Evolutionary conservation across 805 yeast genomes (phyloP).

Genomic region (Candida caryicola): DNA sequence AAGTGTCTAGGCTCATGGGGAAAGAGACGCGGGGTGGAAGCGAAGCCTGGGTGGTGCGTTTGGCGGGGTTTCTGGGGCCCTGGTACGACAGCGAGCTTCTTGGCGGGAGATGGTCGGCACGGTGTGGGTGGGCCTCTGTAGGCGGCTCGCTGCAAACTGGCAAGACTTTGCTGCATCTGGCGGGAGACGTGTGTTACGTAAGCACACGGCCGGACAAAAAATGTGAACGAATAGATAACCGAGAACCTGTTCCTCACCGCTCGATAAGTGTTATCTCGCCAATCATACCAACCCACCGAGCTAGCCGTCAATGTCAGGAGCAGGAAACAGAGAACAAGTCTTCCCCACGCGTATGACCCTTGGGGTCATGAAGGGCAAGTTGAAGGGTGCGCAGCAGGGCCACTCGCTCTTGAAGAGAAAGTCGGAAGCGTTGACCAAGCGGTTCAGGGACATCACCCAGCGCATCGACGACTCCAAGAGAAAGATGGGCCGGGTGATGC

Average conservation of each 20-base stretch:
- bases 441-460: constrained; percentile 93
- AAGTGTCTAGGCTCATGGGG: neutral
- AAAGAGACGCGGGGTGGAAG: neutral
- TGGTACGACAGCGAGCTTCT: no score
- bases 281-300: neutral
- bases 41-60: no score
- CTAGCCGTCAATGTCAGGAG: constrained; percentile 50
- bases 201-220: no score
- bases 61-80: no score
- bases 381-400: constrained; percentile 97
- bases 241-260: neutral
- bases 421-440: constrained; percentile 93
- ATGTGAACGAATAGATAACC: neutral
- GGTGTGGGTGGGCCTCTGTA: no score
- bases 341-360: constrained; percentile 98
- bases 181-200: no score
- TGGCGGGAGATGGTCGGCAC: no score
- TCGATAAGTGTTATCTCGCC: neutral
- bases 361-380: constrained; percentile 89
- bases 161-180: no score
- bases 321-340: constrained; percentile 87
- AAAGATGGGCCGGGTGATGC: constrained; percentile 98
- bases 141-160: no score
- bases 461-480: constrained; percentile 93
- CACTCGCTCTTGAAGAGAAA: constrained; percentile 90